Evolutionary conservation across 257 asterid genomes (phyloP).

Genomic region (Jacaranda mimosifolia): DNA sequence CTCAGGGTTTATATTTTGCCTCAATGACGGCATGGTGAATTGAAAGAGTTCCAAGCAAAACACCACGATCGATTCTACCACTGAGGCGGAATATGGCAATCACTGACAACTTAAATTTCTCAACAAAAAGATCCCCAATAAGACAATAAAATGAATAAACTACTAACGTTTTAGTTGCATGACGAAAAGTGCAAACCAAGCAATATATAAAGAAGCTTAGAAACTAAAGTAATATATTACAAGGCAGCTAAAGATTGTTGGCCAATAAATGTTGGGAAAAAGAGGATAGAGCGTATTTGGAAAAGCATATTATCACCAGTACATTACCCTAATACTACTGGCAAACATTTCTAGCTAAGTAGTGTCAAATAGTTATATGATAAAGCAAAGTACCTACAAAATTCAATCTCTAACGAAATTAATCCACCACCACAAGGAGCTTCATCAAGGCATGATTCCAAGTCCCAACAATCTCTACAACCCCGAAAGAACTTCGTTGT

Average conservation of each 20-base stretch:
- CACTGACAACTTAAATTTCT: no score
- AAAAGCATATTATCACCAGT: not conserved
- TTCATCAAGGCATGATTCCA: constrained; percentile 16
- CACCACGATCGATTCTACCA: no score
- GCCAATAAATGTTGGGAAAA: not conserved
- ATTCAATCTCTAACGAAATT: no score
- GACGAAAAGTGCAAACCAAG: no score
- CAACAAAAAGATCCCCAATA: no score
- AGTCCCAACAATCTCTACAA: not conserved
- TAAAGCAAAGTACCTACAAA: not conserved
- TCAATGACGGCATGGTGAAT: no score
- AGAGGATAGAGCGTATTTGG: not conserved
- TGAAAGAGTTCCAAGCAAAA: no score
- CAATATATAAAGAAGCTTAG: no score
- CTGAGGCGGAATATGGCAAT: no score
- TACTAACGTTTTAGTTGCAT: no score
- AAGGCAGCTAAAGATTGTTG: not conserved
- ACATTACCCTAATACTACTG: not conserved
- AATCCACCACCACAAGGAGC: not conserved
- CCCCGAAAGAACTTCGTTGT: not conserved
- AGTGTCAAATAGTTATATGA: not conserved
- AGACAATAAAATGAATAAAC: no score
- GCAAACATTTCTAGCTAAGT: not conserved
- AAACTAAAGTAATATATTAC: not conserved
- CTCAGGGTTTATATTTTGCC: no score